phyloP scores from a whole-genome alignment of 148 eudicot species.

The Pouteria glomerata region DNA sequence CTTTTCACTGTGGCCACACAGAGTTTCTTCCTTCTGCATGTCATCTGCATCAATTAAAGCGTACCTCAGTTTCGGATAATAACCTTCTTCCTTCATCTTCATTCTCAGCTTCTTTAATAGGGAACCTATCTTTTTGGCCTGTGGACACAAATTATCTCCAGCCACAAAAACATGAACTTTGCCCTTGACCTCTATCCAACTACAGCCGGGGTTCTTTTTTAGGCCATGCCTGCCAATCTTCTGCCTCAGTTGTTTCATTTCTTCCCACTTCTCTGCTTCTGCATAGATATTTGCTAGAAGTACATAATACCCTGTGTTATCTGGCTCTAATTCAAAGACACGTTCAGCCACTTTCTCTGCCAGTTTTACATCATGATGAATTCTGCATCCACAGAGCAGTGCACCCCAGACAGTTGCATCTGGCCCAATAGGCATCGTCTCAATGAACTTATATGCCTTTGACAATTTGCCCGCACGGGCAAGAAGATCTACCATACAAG shows the following conservation, averaged over 20 bases:
- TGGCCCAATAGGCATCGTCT: conserved; percentile 47
- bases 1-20: conserved; percentile 53
- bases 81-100: conserved; percentile 31
- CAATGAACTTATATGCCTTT: conserved; percentile 45
- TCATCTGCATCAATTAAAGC: conserved; percentile 26
- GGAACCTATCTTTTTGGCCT: conserved; percentile 32
- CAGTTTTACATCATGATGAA: conserved; percentile 52
- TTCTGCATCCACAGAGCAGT: conserved; percentile 60
- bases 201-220: conserved; percentile 34
- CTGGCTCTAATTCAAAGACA: conserved; percentile 46
- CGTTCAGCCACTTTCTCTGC: conserved; percentile 56
- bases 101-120: conserved; percentile 26
- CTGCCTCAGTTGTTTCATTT: conserved; percentile 33
- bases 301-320: conserved; percentile 24
- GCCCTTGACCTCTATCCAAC: conserved; percentile 52
- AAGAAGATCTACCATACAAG: conserved; percentile 65
- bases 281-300: conserved; percentile 45
- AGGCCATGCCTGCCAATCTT: conserved; percentile 23
- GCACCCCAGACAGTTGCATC: conserved; percentile 53
- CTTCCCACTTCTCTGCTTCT: conserved; percentile 47
- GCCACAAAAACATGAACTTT: conserved; percentile 54
- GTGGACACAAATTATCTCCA: conserved; percentile 30
- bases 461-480: conserved; percentile 50
- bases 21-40: conserved; percentile 26
- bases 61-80: conserved; percentile 19